A percentile compares a stretch with the other conserved stretches of the same genome.
These are phyloP conservation scores for Fusarium pseudonygamai DNA, from an alignment of 2,329 filamentous ascomycete species.

Conservation along the genomic window DNA sequence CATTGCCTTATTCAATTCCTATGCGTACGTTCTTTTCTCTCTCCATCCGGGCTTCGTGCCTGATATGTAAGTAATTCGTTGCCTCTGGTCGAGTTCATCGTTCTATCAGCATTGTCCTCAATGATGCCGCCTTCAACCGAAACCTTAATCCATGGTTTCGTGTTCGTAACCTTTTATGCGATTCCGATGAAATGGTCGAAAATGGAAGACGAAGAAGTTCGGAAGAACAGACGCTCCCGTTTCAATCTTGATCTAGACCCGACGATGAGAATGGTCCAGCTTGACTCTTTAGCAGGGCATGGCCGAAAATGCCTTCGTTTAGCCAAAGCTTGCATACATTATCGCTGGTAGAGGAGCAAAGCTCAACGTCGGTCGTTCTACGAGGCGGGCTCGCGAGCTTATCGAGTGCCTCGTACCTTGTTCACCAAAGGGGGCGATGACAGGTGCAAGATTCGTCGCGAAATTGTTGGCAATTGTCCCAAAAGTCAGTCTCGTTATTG, in stretches of 20 bases:
- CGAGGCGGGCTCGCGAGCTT: background rate
- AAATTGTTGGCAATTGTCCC: background rate
- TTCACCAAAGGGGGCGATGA: background rate
- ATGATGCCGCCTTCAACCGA: background rate
- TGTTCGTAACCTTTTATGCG: accelerated
- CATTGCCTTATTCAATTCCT: background rate
- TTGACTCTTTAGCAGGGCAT: background rate
- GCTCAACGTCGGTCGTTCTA: background rate
- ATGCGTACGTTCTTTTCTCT: background rate
- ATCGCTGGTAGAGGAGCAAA: background rate
- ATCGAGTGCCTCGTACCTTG: background rate
- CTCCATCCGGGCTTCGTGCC: background rate
- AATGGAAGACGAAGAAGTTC: accelerated
- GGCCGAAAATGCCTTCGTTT: background rate
- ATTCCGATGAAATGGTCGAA: background rate
- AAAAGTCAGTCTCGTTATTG: background rate
- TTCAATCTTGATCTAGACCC: background rate
- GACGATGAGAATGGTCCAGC: background rate
- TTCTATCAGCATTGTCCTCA: background rate
- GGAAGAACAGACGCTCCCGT: background rate
- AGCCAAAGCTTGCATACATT: background rate
- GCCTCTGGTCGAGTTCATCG: background rate
- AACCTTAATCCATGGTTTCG: accelerated
- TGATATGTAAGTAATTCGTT: background rate
- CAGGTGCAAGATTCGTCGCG: background rate